Percentiles rank a stretch among this genome's conserved stretches.
These are phyloP conservation scores for Pseudogymnoascus destructans DNA, from an alignment of 2,329 filamentous ascomycete genomes.

Conservation along the genomic window DNA sequence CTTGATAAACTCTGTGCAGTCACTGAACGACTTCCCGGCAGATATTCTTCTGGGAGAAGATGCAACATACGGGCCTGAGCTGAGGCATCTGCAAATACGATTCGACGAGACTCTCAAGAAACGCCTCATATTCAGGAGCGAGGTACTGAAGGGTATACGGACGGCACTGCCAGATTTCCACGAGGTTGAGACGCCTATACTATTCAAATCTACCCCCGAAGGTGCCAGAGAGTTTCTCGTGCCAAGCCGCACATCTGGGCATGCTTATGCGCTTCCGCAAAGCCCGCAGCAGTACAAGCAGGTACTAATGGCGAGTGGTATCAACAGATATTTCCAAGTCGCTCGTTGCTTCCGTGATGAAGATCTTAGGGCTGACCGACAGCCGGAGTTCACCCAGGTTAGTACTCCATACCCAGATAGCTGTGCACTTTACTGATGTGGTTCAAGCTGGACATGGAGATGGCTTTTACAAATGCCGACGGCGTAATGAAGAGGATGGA, in stretches of 20 bases:
- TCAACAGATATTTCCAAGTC: slow-evolving; percentile 78
- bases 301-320: slow-evolving; percentile 83
- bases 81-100: slow-evolving; percentile 74
- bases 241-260: slow-evolving; percentile 61
- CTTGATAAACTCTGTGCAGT: slow-evolving; percentile 45
- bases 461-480: slow-evolving; percentile 65
- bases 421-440: slow-evolving; percentile 10
- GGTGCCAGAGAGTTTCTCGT: slow-evolving; percentile 91
- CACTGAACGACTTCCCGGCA: slow-evolving; percentile 60
- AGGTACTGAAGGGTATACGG: slow-evolving; percentile 27
- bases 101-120: slow-evolving; percentile 54
- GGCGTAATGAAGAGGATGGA: slow-evolving; percentile 47
- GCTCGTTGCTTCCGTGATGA: slow-evolving; percentile 93
- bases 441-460: slow-evolving; percentile 73
- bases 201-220: slow-evolving; percentile 97
- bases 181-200: slow-evolving; percentile 76
- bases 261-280: slow-evolving; percentile 84
- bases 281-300: slow-evolving; percentile 99
- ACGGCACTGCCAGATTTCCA: slow-evolving; percentile 16
- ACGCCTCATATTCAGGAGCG: slow-evolving; percentile 56
- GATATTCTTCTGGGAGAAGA: slow-evolving; percentile 66
- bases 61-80: slow-evolving; percentile 55
- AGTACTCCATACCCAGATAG: slow-evolving; percentile 11
- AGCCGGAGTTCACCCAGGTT: slow-evolving; percentile 93
- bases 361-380: slow-evolving; percentile 78